Evolutionary conservation across 129 eudicot genomes (phyloP).

Genomic region (Solidago caesia): DNA sequence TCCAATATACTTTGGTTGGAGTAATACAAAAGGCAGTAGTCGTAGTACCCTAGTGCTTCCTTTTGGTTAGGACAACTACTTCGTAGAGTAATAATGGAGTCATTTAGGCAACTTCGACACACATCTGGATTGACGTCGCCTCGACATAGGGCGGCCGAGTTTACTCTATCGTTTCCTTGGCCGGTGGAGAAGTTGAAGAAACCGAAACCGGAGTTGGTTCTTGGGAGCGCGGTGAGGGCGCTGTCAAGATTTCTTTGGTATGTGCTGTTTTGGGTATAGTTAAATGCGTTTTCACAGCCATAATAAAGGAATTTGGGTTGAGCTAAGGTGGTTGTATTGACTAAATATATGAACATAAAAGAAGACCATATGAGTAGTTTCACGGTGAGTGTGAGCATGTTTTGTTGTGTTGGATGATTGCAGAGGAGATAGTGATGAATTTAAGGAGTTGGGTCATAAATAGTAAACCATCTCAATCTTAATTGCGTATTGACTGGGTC

Average conservation of each 20-base stretch:
- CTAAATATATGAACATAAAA: neutral
- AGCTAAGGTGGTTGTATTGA: conserved; percentile 9
- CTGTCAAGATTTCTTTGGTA: conserved; percentile 10
- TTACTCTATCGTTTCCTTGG: conserved; percentile 6
- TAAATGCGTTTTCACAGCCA: neutral
- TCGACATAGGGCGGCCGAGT: conserved; percentile 12
- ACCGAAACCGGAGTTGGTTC: neutral
- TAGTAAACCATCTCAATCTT: too few relatives aligned
- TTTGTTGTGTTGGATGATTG: too few relatives aligned
- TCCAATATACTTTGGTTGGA: neutral
- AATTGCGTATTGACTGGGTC: too few relatives aligned
- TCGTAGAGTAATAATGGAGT: neutral
- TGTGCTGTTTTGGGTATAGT: neutral
- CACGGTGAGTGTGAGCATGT: too few relatives aligned
- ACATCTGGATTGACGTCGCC: conserved; percentile 1
- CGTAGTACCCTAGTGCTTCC: neutral
- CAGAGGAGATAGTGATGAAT: too few relatives aligned
- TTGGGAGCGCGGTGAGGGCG: conserved; percentile 1
- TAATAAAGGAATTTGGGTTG: conserved; percentile 6
- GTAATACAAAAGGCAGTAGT: neutral
- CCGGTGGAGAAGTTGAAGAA: neutral
- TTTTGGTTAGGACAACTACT: neutral
- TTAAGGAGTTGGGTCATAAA: too few relatives aligned
- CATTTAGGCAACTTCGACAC: conserved; percentile 2
- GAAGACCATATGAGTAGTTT: neutral